Evolutionary conservation across 805 yeast species (phyloP), one percentile per base, ranked within the genome.

Genomic region (Saturnispora sekii): DNA sequence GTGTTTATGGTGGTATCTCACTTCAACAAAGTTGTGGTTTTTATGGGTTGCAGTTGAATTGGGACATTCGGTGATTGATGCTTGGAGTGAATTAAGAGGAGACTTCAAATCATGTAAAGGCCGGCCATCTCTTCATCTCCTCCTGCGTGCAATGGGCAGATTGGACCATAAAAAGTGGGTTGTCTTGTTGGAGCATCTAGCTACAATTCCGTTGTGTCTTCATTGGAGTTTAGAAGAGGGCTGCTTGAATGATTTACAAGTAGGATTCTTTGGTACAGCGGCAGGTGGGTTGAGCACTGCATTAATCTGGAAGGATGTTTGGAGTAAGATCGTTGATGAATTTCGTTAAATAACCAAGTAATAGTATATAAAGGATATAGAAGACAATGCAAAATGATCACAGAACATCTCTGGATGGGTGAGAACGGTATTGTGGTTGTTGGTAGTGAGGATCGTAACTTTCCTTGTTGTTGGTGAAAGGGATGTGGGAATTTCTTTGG

Each of bases 181-280:
- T 26, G 45, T 48, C 26, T 47, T 63, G 35, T 40, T 63, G 14
- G 51, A 60, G 15, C 63, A 64, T 43, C 16, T 61, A 3, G 65
- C 65, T 6, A 64, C 64, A 31, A 49, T 64, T 32, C 69, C 69
- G 10, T 53, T 65, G 36, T 63, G 67, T 38, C 58, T 60, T 5
- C 69, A 65, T 50, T 65, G 69, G 69, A 62, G 68, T 32, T 44
- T 58, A 32, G 51, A 47, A 10, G 61, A 59, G 28, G 69, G 69
- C 2, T 62, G 66, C 35, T 47, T 65, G 26, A 47, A 54, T 38
- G 59, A 57, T 21, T 43, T 63, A 15, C 40, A 48, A 12, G 69
- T 64, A 35, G 69, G 68, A 1, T 52, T 64, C 15, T 55, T 61
- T 45, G 68, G 67, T n/a, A 57, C 64, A 5, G 31, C 48, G n/a